Conservation (phyloP, 2,329 filamentous ascomycete genomes). For the Microdochium paspali region DNA sequence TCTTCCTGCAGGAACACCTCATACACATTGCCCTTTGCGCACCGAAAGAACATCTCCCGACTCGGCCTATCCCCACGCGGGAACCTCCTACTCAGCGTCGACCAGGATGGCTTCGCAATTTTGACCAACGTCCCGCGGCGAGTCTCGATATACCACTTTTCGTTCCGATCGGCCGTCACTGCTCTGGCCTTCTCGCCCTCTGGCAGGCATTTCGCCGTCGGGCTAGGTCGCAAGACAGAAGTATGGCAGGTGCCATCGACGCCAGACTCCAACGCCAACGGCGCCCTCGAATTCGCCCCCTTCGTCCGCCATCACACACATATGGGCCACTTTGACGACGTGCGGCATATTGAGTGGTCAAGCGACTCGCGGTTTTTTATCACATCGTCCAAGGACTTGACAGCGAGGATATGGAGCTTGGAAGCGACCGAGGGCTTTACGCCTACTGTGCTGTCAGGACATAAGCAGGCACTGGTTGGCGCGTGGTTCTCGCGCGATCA, state of each 20-base stretch:
- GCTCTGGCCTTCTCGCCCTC: slow-evolving; percentile 86
- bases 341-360: slow-evolving; percentile 88
- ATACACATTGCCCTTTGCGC: slow-evolving; percentile 77
- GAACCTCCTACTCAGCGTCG: slow-evolving; percentile 85
- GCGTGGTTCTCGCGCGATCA: slow-evolving; percentile 96
- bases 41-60: slow-evolving; percentile 85
- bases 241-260: slow-evolving; percentile 94
- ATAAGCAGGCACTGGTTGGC: slow-evolving; percentile 82
- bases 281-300: slow-evolving; percentile 87
- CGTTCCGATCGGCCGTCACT: slow-evolving; percentile 77
- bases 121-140: slow-evolving; percentile 82
- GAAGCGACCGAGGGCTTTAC: slow-evolving; percentile 79
- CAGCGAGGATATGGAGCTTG: slow-evolving; percentile 89
- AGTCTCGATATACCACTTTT: slow-evolving; percentile 87
- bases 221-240: slow-evolving; percentile 77
- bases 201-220: slow-evolving; percentile 83
- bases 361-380: slow-evolving; percentile 93
- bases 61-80: slow-evolving; percentile 84
- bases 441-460: slow-evolving; percentile 82
- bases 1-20: slow-evolving; percentile 64
- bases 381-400: slow-evolving; percentile 84
- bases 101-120: slow-evolving; percentile 90
- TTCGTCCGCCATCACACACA: slow-evolving; percentile 85
- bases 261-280: slow-evolving; percentile 67
- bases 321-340: slow-evolving; percentile 78